Evolutionary conservation across 345 rosid genomes (phyloP).

Genomic region (Eucalyptus pumila): DNA sequence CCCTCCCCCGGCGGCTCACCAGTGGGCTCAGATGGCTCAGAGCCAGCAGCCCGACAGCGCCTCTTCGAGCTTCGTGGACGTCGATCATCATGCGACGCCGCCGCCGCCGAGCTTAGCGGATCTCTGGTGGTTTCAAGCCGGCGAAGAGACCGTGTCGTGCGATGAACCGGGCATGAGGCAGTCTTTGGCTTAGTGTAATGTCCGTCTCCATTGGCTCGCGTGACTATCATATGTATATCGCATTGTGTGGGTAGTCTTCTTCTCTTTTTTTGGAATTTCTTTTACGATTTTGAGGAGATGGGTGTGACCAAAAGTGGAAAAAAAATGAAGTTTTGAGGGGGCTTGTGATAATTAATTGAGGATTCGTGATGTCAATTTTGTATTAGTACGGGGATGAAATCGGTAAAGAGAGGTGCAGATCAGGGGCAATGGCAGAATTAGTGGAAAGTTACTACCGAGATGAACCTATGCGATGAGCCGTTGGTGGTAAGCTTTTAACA

Average conservation of each 20-base stretch:
- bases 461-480: neutral
- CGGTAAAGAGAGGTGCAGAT: neutral
- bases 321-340: neutral
- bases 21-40: neutral
- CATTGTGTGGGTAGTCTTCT: neutral
- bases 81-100: neutral
- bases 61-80: neutral
- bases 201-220: neutral
- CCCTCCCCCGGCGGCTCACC: neutral
- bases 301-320: neutral
- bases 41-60: neutral
- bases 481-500: neutral
- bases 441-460: neutral
- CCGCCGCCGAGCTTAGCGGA: neutral
- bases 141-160: neutral
- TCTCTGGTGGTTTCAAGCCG: neutral
- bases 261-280: neutral
- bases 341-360: neutral
- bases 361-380: neutral
- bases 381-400: neutral
- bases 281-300: neutral
- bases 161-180: neutral
- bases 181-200: neutral
- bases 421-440: neutral
- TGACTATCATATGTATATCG: neutral